Percentiles rank a stretch among this genome's conserved stretches.
These are phyloP conservation scores for Epichloe glyceriae DNA, from an alignment of 2,329 filamentous ascomycete genomes.

Conservation along the genomic window DNA sequence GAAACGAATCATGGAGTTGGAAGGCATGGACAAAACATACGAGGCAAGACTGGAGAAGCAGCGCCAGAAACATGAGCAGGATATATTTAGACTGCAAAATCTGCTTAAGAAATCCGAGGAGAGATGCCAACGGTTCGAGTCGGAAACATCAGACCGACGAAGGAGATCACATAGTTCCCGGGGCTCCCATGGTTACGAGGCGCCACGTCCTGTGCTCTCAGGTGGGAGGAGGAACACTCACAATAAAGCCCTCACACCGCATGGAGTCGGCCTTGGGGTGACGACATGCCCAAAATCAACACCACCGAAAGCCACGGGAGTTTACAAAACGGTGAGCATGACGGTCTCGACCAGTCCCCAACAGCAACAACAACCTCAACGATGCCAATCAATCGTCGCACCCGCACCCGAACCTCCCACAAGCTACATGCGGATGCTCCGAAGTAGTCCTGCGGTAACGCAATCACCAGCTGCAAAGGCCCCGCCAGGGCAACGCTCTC, in stretches of 20 bases:
- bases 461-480: background rate
- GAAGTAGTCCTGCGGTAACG: background rate
- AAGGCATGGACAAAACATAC: slow-evolving; percentile 27
- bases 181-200: slow-evolving; percentile 4
- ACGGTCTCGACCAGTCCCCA: background rate
- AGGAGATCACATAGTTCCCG: slow-evolving; percentile 9
- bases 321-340: background rate
- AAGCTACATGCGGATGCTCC: background rate
- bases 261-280: background rate
- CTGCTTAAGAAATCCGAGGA: slow-evolving; percentile 24
- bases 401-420: background rate
- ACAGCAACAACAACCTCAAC: background rate
- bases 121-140: slow-evolving; percentile 18
- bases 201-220: background rate
- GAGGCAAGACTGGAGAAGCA: slow-evolving; percentile 24
- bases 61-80: slow-evolving; percentile 20
- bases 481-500: slow-evolving; percentile 10
- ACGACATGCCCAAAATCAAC: background rate
- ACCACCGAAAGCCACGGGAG: slow-evolving; percentile 2
- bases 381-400: background rate
- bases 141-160: slow-evolving; percentile 10
- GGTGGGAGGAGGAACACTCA: background rate
- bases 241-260: background rate
- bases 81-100: slow-evolving; percentile 19
- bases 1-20: slow-evolving; percentile 22